Base-by-base conservation (phyloP, 805 yeast species). In the Sugiyamaella lignohabitans region DNA sequence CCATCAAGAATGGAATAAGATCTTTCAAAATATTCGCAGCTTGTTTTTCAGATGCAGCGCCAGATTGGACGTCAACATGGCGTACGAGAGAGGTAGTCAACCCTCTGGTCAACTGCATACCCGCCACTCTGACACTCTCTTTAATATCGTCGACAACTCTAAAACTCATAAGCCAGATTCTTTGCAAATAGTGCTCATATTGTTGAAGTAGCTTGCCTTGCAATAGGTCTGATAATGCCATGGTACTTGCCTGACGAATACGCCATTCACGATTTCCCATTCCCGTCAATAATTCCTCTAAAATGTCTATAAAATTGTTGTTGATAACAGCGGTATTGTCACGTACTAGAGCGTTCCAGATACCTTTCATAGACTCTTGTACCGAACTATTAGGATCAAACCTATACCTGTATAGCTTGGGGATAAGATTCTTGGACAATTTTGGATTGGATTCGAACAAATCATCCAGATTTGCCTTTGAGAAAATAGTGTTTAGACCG, bases 81-180 rank as follows among this genome's bases (percentile, higher is more conserved):
- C 79, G 71, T 2, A 81, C 79, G 54, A 87, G 67, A 3, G 76
- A 71, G 16, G 79, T 73, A 0, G 95, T 79, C 22, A 89, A 70
- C 6, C 75, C 72, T 51, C 80, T 77, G 0, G 95, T 79, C 34
- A 93, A 67, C 30, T 74, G 75, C 35, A 73, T 66, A 6, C 95
- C 97, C 40, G 87, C 95, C 48, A 76, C 77, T 43, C 97, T 72
- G 2, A 93, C 96, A 65, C 94, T 84, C 32, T 87, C 96, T 63
- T 93, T 93, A 49, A 91, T 87, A 67, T 91, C 98, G 66, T 91
- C 98, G 76, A 91, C 77, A 0, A 79, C 77, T 58, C 98, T 75
- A 67, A 91, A 89, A 42, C 89, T 81, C 84, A 86, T 81, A 3
- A 74, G 71, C 97, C 97, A 91, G 27, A 91, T 78, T 3, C 78